phyloP scores from a whole-genome alignment of 2,329 filamentous ascomycete species.

The Sclerotinia glacialis region DNA sequence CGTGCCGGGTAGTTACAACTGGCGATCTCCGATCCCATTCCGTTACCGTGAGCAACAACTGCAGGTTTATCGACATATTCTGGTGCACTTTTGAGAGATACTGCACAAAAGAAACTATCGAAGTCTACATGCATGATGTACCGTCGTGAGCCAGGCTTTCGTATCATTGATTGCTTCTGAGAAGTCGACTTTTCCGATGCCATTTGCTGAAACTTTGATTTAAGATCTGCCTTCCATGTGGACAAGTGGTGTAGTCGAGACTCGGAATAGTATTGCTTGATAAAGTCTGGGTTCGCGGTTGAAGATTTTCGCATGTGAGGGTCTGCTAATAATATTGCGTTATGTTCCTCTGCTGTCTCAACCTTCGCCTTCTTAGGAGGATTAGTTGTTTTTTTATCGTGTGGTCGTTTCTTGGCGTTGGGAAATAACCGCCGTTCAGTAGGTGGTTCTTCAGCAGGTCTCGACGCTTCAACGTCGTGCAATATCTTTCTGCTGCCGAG shows the following conservation, averaged over 20 bases:
- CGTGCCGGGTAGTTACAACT: constrained; percentile 95
- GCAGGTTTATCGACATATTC: constrained; percentile 75
- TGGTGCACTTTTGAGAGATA: constrained; percentile 76
- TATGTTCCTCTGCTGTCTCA: constrained; percentile 89
- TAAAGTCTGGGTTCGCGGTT: constrained; percentile 86
- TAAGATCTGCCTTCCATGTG: constrained; percentile 93
- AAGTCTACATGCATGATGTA: constrained; percentile 97
- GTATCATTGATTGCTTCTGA: constrained; percentile 48
- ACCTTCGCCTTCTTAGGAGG: constrained; percentile 31
- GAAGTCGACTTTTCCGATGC: constrained; percentile 64
- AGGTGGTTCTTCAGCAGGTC: not conserved
- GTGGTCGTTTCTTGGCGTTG: constrained; percentile 22
- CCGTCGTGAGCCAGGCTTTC: constrained; percentile 61
- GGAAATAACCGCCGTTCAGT: not conserved
- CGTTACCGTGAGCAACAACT: constrained; percentile 83
- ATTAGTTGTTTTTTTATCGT: constrained; percentile 24
- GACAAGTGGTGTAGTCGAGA: constrained; percentile 93
- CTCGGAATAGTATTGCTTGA: constrained; percentile 93
- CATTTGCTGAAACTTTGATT: constrained; percentile 79
- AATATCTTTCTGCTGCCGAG: not conserved
- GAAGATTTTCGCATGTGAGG: constrained; percentile 85
- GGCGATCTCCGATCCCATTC: constrained; percentile 88
- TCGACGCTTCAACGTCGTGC: not conserved
- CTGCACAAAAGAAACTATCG: constrained; percentile 96
- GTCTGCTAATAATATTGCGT: constrained; percentile 77